Base-by-base conservation (phyloP, 495 filamentous ascomycete genomes). In the Alectoria sarmentosa region DNA sequence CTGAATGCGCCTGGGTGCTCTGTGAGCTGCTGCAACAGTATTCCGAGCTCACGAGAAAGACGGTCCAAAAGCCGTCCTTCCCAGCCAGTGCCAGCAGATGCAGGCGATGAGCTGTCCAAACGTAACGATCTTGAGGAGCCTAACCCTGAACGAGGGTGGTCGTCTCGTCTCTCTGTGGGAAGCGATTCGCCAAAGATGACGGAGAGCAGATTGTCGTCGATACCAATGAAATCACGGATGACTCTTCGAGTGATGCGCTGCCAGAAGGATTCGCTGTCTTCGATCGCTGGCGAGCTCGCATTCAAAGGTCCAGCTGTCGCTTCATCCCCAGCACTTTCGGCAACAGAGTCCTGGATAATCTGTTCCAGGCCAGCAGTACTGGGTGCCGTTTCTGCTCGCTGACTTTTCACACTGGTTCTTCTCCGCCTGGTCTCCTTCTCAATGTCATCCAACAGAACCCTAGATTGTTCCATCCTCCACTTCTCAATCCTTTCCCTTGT, bases 391-490 rank as follows among this genome's bases (percentile, higher is more conserved):
- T 62, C 66, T 34, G 69, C 58, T 64, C 62, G 67, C 30, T 67
- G 71, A 55, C 73, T 78, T 61, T 66, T 66, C 61, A 74, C 48
- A 64, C 75, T 78, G 63, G 74, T 73, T 41, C 77, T 80, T 48
- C 83, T 79, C 63, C 86, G 83, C 66, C 88, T 83, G 14, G 90
- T 96, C 75, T 94, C 90, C 61, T 81, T 86, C 74, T 92, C 88
- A 56, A 98, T 92, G 73, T 96, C 90, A 57, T 96, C 89, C 38
- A 98, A 73, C 49, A 98, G 76, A 23, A 88, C 83, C 66, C 81
- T 81, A 69, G 91, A 96, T 73, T 98, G 95, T 70, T 98, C 94
- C 71, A 94, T 76, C 66, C 92, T 82, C 94, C 94, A 98, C 52
- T 84, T 79, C 74, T 97, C 90, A 76, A 98, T 96, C 67, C 92